phyloP scores from a whole-genome alignment of 208 protist genomes.

The Phytomonas sp. region DNA sequence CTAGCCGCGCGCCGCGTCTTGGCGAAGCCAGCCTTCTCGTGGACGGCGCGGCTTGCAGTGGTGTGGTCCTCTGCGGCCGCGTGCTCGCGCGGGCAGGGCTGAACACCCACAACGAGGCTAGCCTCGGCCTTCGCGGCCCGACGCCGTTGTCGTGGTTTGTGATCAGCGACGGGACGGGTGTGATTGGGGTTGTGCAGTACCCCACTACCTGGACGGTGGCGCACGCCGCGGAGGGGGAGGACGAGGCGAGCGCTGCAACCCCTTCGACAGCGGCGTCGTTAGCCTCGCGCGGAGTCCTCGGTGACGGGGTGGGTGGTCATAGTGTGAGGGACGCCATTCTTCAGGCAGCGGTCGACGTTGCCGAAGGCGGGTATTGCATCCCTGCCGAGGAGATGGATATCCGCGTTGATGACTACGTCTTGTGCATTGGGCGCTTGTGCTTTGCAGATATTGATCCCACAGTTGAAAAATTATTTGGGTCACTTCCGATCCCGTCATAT shows the following conservation, averaged over 20 bases:
- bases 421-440: slow-evolving; percentile 30
- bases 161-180: neutral
- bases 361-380: neutral
- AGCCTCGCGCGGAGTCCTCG: neutral
- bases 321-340: neutral
- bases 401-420: slow-evolving; percentile 44
- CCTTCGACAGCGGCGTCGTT: neutral
- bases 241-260: neutral
- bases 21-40: too few species aligned
- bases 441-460: slow-evolving; percentile 36
- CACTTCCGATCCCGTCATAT: neutral
- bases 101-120: neutral
- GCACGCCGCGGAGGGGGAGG: neutral
- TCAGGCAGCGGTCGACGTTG: neutral
- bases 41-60: too few species aligned
- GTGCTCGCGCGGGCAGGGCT: neutral
- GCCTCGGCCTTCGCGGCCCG: neutral
- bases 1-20: too few species aligned
- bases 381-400: slow-evolving; percentile 2
- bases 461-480: slow-evolving; percentile 6
- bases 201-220: neutral
- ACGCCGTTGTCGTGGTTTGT: neutral
- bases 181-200: slow-evolving; percentile 1
- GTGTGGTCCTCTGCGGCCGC: neutral
- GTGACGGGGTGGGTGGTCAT: neutral